A percentile compares a stretch with the other conserved stretches of the same genome.
Evolutionary conservation across 2,329 filamentous ascomycete genomes (phyloP).

Genomic region (Exophiala viscosa): DNA sequence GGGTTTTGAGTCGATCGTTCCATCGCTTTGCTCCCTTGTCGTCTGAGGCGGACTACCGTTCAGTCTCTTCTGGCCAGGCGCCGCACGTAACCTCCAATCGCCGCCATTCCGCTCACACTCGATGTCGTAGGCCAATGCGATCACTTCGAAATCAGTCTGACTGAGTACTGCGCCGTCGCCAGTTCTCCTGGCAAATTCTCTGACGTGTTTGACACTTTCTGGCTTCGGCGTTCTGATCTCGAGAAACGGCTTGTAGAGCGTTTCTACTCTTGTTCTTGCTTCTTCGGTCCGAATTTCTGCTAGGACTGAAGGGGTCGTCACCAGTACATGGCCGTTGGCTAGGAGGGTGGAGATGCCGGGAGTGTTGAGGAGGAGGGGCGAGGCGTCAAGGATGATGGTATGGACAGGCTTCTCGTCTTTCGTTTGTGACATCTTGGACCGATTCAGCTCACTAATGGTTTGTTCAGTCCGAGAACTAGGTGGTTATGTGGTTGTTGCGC

Average conservation of each 20-base stretch:
- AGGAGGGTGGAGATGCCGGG: conserved; percentile 79
- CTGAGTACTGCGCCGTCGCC: conserved; percentile 87
- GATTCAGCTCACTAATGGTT: too few relatives aligned
- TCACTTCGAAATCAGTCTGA: conserved; percentile 79
- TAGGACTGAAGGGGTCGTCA: conserved; percentile 81
- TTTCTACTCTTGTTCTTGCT: conserved; percentile 77
- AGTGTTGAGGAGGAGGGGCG: conserved; percentile 90
- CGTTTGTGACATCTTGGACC: not conserved
- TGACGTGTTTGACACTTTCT: conserved; percentile 73
- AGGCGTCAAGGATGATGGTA: conserved; percentile 83
- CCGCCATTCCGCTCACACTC: conserved; percentile 88
- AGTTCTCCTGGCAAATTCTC: conserved; percentile 81
- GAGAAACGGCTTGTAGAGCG: conserved; percentile 78
- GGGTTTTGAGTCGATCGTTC: not conserved
- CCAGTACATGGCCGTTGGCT: conserved; percentile 68
- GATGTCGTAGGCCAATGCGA: conserved; percentile 90
- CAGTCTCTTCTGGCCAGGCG: conserved; percentile 72
- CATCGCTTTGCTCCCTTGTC: conserved; percentile 27
- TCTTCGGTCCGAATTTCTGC: conserved; percentile 81
- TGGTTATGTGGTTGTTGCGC: too few relatives aligned
- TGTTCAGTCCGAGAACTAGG: too few relatives aligned
- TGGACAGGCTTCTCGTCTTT: conserved; percentile 63
- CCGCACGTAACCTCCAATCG: conserved; percentile 75
- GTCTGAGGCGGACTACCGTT: conserved; percentile 62
- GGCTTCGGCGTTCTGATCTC: conserved; percentile 70